Conservation (phyloP, 768 basidiomycete species). For the Thelephora ganbajun region DNA sequence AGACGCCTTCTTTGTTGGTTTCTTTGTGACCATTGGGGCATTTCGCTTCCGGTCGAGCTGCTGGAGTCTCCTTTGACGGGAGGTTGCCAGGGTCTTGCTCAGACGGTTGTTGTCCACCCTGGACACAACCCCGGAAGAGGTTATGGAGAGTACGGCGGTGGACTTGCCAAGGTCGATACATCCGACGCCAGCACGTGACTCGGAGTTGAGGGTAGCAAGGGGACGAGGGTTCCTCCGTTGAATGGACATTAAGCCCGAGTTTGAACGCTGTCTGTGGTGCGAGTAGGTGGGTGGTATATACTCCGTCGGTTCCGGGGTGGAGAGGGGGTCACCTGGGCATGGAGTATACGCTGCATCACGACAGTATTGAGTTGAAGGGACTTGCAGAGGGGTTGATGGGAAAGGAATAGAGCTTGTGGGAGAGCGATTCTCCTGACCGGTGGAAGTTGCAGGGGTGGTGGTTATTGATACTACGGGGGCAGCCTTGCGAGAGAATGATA, state of each 20-base stretch:
- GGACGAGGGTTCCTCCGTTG: not conserved
- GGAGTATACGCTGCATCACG: too few relatives aligned
- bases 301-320: not conserved
- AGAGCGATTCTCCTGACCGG: not conserved
- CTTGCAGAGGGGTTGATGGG: not conserved
- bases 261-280: not conserved
- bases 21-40: not conserved
- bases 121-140: not conserved
- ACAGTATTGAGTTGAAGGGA: not conserved
- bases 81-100: not conserved
- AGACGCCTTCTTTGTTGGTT: slow-evolving; percentile 9
- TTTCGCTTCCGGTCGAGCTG: slow-evolving; percentile 9
- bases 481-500: not conserved
- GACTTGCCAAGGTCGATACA: not conserved
- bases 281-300: not conserved
- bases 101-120: not conserved
- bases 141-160: not conserved
- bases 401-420: not conserved
- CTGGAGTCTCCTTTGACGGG: slow-evolving; percentile 1
- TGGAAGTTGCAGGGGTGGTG: not conserved
- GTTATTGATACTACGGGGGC: not conserved
- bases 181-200: not conserved
- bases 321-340: not conserved
- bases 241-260: not conserved
- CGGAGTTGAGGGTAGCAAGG: not conserved